Evolutionary conservation across 208 protist species (phyloP), one percentile per base, ranked within the genome.

Genomic region (Herpetomonas samuelpessoai): DNA sequence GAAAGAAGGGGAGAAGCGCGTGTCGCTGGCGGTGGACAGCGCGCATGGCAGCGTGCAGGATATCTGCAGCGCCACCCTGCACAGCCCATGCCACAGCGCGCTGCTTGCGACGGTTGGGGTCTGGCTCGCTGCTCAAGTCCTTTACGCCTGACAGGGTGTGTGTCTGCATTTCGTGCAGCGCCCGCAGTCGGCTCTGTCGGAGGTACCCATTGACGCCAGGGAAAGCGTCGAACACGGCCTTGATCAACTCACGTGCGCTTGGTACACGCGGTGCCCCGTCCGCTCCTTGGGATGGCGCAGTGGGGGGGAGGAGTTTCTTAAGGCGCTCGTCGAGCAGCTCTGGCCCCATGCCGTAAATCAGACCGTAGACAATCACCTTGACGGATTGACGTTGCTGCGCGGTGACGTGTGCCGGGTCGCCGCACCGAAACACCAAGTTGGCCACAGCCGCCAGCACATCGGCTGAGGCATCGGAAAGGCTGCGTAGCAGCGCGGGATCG

Each of bases 301-400:
- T 4, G 14, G 66, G 55, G 22, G 27, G 18, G 12, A 28, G 39
- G 19, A 74, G 22, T 26, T 75, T 59, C 2, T 25, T 6, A 14
- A 86, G 58, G 1, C 71, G 68, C 60, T 76, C 47, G 27, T 88
- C 75, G 75, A 93, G 82, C 49, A 53, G 27, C n/a, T 76, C 67
- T 4, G 64, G 67, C 4, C 89, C 91, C 89, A 94, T 95, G 35
- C 88, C 89, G 68, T 97, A 97, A 2, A 97, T 46, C 2, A 96
- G 61, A 10, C 92, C 92, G 59, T 93, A 97, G 16, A 94, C 82
- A n/a, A 97, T 69, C 24, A 86, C 68, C 65, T 97, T 97, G 1
- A 80, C 60, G 0, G 78, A 67, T 48, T 83, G 74, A 4, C 88
- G 82, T 57, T 86, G 60, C 41, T 61, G 47, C 26, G 68, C 62